Evolutionary conservation across 495 filamentous ascomycete species (phyloP).

Genomic region (Penicillium ucsense): DNA sequence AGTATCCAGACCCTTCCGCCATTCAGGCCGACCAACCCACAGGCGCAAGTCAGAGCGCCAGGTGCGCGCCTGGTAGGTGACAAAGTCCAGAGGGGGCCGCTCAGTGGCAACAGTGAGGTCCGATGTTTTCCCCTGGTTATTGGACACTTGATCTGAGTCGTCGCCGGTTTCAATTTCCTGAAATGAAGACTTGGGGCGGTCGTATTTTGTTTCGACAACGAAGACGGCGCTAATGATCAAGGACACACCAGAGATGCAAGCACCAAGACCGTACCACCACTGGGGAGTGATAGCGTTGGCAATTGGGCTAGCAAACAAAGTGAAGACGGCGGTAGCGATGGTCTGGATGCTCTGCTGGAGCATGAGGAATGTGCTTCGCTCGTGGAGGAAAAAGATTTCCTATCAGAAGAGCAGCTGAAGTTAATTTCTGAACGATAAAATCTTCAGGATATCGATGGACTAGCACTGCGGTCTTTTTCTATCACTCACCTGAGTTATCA

Average conservation of each 20-base stretch:
- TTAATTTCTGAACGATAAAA: not conserved
- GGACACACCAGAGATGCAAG: slow-evolving; percentile 12
- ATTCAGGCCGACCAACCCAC: slow-evolving; percentile 21
- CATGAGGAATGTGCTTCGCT: slow-evolving; percentile 25
- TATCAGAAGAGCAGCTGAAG: not conserved
- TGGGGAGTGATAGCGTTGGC: slow-evolving; percentile 22
- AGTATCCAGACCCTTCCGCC: slow-evolving; percentile 14
- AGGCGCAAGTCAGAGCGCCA: slow-evolving; percentile 20
- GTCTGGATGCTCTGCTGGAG: slow-evolving; percentile 21
- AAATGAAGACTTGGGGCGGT: slow-evolving; percentile 12
- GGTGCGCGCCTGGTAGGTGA: slow-evolving; percentile 12
- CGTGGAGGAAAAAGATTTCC: slow-evolving; percentile 30
- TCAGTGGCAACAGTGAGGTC: slow-evolving; percentile 5
- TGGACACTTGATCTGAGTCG: not conserved
- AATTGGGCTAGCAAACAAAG: slow-evolving; percentile 26
- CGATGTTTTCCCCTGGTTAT: not conserved
- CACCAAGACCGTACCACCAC: slow-evolving; percentile 29
- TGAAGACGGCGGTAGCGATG: slow-evolving; percentile 18
- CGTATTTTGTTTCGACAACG: slow-evolving; percentile 58
- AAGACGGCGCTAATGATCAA: slow-evolving; percentile 56
- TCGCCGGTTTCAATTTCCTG: slow-evolving; percentile 6
- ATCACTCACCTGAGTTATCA: slow-evolving; percentile 25
- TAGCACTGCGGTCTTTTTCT: not conserved
- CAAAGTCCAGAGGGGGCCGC: slow-evolving; percentile 16
- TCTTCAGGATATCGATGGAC: too few relatives aligned